Evolutionary conservation across 176 grass and related monocot species (phyloP).

Genomic region (Metroxylon sagu): DNA sequence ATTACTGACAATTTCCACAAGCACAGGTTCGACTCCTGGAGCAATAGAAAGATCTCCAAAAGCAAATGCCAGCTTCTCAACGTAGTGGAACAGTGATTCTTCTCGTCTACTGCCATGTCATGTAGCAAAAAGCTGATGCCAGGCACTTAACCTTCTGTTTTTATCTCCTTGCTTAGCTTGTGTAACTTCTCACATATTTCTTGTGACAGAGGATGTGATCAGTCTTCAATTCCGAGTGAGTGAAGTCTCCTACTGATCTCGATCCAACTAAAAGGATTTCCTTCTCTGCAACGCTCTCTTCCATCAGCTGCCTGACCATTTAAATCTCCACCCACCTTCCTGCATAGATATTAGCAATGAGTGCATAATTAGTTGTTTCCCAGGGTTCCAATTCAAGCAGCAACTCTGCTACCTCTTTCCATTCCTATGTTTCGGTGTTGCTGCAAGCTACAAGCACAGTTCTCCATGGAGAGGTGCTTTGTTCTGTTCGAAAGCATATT

Average conservation of each 20-base stretch:
- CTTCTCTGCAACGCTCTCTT: constrained; percentile 13
- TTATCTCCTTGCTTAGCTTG: constrained; percentile 23
- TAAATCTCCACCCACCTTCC: constrained; percentile 25
- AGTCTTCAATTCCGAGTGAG: constrained; percentile 28
- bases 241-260: constrained; percentile 22
- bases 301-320: constrained; percentile 22
- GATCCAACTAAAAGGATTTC: constrained; percentile 30
- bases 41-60: constrained; percentile 29
- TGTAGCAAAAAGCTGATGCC: constrained; percentile 32
- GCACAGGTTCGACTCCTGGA: constrained; percentile 21
- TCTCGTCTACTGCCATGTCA: constrained; percentile 16
- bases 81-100: constrained; percentile 31
- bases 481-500: constrained; percentile 24
- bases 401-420: constrained; percentile 24
- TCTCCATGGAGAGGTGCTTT: constrained; percentile 22
- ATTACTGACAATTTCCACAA: constrained; percentile 28
- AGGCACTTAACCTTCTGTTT: constrained; percentile 29
- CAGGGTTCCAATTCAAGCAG: constrained; percentile 22
- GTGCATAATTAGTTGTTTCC: constrained; percentile 27
- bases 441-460: constrained; percentile 36
- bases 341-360: constrained; percentile 25
- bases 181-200: constrained; percentile 27
- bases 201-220: constrained; percentile 18
- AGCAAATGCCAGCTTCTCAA: constrained; percentile 37
- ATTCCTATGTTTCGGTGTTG: constrained; percentile 25